Percentiles rank a stretch among this genome's conserved stretches.
Evolutionary conservation across 2,329 filamentous ascomycete genomes (phyloP).

Genomic region (Aplosporella prunicola): DNA sequence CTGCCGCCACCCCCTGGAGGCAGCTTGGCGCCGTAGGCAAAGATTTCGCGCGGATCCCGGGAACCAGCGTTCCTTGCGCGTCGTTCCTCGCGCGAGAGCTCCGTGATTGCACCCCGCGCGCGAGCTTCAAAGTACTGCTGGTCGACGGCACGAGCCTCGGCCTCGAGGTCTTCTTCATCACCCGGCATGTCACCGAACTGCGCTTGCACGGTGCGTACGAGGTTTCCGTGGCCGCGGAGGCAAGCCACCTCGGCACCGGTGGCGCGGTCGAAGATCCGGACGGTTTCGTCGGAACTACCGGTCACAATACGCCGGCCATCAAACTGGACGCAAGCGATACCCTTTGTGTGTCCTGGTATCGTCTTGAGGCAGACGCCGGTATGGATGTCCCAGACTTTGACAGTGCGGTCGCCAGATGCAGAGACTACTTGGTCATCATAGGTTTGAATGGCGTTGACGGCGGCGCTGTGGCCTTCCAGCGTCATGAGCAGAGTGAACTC

Average conservation of each 20-base stretch:
- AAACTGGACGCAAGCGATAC: constrained; percentile 95
- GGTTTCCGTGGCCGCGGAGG: constrained; percentile 67
- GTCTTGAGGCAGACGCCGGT: constrained; percentile 67
- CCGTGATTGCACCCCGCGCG: constrained; percentile 34
- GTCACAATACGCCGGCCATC: constrained; percentile 89
- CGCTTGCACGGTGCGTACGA: constrained; percentile 91
- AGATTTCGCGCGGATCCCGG: constrained; percentile 63
- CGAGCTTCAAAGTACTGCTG: constrained; percentile 57
- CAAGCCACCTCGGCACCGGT: constrained; percentile 85
- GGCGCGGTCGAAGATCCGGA: constrained; percentile 84
- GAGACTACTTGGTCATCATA: constrained; percentile 80
- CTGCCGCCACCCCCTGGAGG: constrained; percentile 86
- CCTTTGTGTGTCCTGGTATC: constrained; percentile 80
- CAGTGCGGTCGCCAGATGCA: constrained; percentile 83
- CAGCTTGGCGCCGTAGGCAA: constrained; percentile 72
- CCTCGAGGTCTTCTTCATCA: constrained; percentile 63
- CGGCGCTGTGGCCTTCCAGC: constrained; percentile 76
- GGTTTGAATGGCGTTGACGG: constrained; percentile 94
- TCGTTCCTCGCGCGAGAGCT: constrained; percentile 25
- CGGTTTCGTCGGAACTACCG: constrained; percentile 90
- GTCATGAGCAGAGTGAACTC: constrained; percentile 70
- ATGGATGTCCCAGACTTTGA: constrained; percentile 91
- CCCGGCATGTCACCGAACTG: constrained; percentile 84
- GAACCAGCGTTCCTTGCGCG: constrained; percentile 58
- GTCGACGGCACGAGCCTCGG: constrained; percentile 65